A percentile compares a stretch with the other conserved stretches of the same genome.
phyloP scores from a whole-genome alignment of 768 basidiomycete species.

The Galerina marginata region DNA sequence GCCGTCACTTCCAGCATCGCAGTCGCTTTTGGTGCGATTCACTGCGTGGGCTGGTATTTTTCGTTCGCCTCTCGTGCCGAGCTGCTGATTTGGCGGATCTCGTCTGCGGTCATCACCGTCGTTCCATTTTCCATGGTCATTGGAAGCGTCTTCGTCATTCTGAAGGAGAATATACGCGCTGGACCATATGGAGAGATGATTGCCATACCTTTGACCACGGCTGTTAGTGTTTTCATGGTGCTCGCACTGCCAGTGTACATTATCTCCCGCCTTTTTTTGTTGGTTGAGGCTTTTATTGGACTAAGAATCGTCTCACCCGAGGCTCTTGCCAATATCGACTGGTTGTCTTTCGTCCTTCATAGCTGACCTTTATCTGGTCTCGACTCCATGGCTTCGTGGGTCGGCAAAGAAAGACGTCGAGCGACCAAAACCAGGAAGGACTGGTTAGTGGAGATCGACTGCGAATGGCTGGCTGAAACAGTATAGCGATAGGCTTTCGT shows the following conservation, averaged over 20 bases:
- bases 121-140: neutral
- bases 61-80: neutral
- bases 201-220: neutral
- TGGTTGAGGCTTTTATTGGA: neutral
- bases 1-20: neutral
- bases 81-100: slow-evolving; percentile 1
- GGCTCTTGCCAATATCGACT: neutral
- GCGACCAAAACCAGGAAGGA: too few relatives aligned
- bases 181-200: neutral
- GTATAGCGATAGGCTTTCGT: too few relatives aligned
- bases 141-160: neutral
- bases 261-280: neutral
- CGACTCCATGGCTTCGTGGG: too few relatives aligned
- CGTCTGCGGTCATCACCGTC: neutral
- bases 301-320: neutral
- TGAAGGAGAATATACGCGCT: too few relatives aligned
- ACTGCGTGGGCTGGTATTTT: slow-evolving; percentile 12
- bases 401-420: too few relatives aligned
- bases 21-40: slow-evolving; percentile 12
- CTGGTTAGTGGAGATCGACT: too few relatives aligned
- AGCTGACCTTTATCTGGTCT: neutral
- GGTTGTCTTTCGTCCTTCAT: neutral
- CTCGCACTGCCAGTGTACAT: neutral
- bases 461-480: too few relatives aligned
- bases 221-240: neutral